These are phyloP conservation scores for Daldinia grandis DNA, from an alignment of 495 filamentous ascomycete species.

Conservation along the genomic window DNA sequence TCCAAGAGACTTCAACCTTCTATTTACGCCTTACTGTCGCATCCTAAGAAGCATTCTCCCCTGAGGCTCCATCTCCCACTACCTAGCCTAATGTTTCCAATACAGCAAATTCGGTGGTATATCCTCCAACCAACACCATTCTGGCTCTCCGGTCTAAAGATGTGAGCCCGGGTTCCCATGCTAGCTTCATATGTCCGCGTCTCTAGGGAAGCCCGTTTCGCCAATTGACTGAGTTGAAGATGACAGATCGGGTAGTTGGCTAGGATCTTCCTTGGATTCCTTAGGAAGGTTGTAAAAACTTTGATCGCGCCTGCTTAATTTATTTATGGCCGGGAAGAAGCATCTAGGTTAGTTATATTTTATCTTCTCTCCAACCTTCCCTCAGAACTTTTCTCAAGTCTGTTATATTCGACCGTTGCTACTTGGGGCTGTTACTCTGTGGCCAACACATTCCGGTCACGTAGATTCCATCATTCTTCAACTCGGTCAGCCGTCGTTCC, in stretches of 20 bases:
- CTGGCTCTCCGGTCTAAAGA: constrained; percentile 2
- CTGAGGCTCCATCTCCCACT: constrained; percentile 21
- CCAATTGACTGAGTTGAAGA: constrained; percentile 8
- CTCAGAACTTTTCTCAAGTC: constrained; percentile 19
- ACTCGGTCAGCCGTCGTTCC: constrained; percentile 34
- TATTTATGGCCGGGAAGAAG: constrained; percentile 11
- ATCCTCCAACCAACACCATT: constrained; percentile 26
- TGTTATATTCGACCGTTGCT: constrained; percentile 19
- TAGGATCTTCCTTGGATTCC: neutral
- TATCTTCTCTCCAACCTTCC: constrained; percentile 21
- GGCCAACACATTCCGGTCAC: constrained; percentile 6
- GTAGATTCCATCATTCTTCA: constrained; percentile 23
- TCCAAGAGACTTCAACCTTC: constrained; percentile 13
- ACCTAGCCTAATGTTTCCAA: constrained; percentile 12
- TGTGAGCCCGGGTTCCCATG: constrained; percentile 7
- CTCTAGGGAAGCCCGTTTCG: neutral
- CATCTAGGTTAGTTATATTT: neutral
- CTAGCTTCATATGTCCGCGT: constrained; percentile 4
- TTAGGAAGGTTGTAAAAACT: neutral
- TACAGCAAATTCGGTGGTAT: constrained; percentile 11
- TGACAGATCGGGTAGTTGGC: constrained; percentile 4
- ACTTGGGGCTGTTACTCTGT: constrained; percentile 4
- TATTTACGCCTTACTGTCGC: neutral
- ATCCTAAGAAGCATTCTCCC: constrained; percentile 8
- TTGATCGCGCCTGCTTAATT: constrained; percentile 19